phyloP scores from a whole-genome alignment of 768 basidiomycete genomes.

The Tylopilus felleus region DNA sequence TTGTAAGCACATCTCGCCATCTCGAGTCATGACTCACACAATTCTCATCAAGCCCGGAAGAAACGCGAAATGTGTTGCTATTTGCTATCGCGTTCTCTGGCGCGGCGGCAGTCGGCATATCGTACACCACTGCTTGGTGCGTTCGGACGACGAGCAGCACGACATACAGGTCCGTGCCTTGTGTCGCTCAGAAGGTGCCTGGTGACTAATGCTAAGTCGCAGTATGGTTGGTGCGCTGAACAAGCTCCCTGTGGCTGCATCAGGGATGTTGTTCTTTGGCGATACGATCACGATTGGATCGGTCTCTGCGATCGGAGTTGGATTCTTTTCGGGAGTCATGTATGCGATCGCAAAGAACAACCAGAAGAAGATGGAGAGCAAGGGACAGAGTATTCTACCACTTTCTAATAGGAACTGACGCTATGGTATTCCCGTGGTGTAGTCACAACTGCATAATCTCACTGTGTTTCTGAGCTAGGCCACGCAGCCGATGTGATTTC shows the following conservation, averaged over 20 bases:
- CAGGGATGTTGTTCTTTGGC: conserved; percentile 97
- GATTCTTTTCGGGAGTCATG: conserved; percentile 88
- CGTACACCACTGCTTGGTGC: conserved; percentile 99
- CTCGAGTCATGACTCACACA: neutral
- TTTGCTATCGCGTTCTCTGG: conserved; percentile 94
- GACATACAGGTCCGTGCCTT: conserved; percentile 77
- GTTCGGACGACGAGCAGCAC: conserved; percentile 94
- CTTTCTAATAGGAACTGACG: conserved; percentile 50
- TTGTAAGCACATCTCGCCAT: conserved; percentile 64
- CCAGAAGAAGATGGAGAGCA: conserved; percentile 74
- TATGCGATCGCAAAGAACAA: conserved; percentile 95
- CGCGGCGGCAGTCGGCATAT: conserved; percentile 96
- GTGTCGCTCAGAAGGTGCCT: neutral
- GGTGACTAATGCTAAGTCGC: conserved; percentile 9
- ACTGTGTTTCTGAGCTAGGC: neutral
- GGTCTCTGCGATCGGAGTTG: conserved; percentile 80
- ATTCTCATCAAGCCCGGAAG: conserved; percentile 60
- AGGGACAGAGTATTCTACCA: conserved; percentile 61
- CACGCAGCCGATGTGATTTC: neutral
- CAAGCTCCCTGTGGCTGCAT: conserved; percentile 96
- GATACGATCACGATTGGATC: conserved; percentile 86
- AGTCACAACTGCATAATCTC: too few relatives aligned
- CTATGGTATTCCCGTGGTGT: neutral
- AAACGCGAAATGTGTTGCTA: conserved; percentile 73
- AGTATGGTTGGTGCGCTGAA: conserved; percentile 98